These are phyloP conservation scores for Penicillium glabrum DNA, from an alignment of 2,329 filamentous ascomycete genomes.

Conservation along the genomic window DNA sequence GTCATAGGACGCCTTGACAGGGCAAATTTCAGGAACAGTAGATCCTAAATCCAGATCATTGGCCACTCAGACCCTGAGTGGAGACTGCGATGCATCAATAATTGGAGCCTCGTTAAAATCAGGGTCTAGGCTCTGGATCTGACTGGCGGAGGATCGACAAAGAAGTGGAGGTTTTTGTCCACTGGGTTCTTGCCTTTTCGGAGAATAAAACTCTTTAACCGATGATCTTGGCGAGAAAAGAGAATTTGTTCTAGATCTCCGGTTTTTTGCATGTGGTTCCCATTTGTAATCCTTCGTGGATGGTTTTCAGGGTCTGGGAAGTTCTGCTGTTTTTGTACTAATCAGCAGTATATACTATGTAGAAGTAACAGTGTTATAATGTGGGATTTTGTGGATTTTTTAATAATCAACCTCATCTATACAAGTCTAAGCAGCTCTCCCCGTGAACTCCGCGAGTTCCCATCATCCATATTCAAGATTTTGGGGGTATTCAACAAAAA, in stretches of 20 bases:
- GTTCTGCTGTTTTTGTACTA: not conserved
- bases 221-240: too few relatives aligned
- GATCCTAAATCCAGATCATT: not conserved
- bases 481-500: slow-evolving; percentile 19
- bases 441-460: slow-evolving; percentile 9
- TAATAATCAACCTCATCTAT: not conserved
- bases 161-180: not conserved
- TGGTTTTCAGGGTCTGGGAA: not conserved
- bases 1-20: not conserved
- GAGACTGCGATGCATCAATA: not conserved
- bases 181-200: not conserved
- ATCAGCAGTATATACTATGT: not conserved
- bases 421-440: slow-evolving; percentile 13
- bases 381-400: not conserved
- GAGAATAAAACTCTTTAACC: not conserved
- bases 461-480: slow-evolving; percentile 8
- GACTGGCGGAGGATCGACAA: slow-evolving; percentile 10
- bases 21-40: not conserved
- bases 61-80: not conserved
- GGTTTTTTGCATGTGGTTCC: not conserved
- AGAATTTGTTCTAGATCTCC: not conserved
- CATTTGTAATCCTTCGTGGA: not conserved
- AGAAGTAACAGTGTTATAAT: not conserved
- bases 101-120: not conserved
- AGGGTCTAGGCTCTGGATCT: slow-evolving; percentile 1